Evolutionary conservation across 805 yeast genomes (phyloP).

Genomic region (Kluyveromyces lactis): DNA sequence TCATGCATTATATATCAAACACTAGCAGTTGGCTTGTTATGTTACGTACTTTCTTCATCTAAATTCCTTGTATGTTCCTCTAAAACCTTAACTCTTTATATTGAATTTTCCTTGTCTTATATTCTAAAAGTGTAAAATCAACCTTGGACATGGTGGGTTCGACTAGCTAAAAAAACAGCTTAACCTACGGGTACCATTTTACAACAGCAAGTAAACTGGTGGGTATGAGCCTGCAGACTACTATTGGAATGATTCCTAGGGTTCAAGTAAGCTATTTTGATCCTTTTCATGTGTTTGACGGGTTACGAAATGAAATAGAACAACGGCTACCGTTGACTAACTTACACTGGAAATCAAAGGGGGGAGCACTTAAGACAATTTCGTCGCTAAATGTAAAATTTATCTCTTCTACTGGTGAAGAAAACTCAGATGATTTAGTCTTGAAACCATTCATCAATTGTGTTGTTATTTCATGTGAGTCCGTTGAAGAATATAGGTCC

Average conservation of each 20-base stretch:
- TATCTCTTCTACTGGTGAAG: constrained; percentile 12
- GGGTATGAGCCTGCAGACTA: too few relatives aligned
- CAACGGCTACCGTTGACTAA: constrained; percentile 24
- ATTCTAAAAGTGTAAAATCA: too few relatives aligned
- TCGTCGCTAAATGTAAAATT: constrained; percentile 17
- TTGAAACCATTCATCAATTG: constrained; percentile 49
- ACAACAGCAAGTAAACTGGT: too few relatives aligned
- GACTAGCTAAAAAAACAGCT: too few relatives aligned
- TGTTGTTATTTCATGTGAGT: constrained; percentile 59
- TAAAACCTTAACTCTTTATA: too few relatives aligned
- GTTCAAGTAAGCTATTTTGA: constrained; percentile 27
- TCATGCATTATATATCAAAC: too few relatives aligned
- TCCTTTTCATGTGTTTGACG: constrained; percentile 28
- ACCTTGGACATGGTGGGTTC: too few relatives aligned
- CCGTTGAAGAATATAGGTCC: constrained; percentile 65
- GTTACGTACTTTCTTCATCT: neutral
- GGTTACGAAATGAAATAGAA: constrained; percentile 21
- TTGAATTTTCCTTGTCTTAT: too few relatives aligned
- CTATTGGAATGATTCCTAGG: neutral
- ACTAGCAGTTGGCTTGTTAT: too few relatives aligned
- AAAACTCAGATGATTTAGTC: constrained; percentile 1
- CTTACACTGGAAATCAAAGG: constrained; percentile 26
- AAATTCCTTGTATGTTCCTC: too few relatives aligned
- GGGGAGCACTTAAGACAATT: constrained; percentile 21
- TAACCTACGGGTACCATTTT: too few relatives aligned